Evolutionary conservation across 176 grass and related monocot species (phyloP).

Genomic region (Carex kokanica): DNA sequence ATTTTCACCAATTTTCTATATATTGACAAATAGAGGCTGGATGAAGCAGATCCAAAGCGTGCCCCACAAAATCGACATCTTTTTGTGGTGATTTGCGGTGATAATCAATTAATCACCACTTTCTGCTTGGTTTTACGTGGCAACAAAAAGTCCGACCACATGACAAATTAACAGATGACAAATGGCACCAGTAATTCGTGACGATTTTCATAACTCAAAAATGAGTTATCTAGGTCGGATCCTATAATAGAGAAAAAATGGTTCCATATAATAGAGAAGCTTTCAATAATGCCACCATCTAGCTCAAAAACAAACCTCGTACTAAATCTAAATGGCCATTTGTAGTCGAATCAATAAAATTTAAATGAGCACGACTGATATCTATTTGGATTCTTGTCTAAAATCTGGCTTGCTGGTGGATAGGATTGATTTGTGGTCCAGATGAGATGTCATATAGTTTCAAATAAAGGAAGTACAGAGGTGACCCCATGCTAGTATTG

Average conservation of each 20-base stretch:
- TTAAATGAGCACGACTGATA: not conserved
- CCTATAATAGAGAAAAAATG: not conserved
- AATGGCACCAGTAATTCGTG: not conserved
- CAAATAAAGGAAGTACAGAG: conserved; percentile 15
- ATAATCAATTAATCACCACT: not conserved
- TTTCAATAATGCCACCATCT: not conserved
- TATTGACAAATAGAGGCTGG: not conserved
- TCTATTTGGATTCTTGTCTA: conserved; percentile 8
- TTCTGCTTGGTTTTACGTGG: not conserved
- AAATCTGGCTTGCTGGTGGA: not conserved
- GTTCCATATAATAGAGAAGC: not conserved
- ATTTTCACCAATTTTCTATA: not conserved
- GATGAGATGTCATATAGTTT: conserved; percentile 5
- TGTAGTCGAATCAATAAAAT: not conserved
- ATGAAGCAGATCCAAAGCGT: not conserved
- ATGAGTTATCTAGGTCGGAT: not conserved
- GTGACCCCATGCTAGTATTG: not conserved
- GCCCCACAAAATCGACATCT: not conserved
- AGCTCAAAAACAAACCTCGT: conserved; percentile 11
- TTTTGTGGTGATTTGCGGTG: not conserved
- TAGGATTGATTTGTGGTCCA: not conserved
- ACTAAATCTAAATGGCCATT: not conserved
- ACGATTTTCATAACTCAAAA: not conserved
- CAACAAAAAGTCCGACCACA: not conserved
- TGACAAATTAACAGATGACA: not conserved